A percentile compares a stretch with the other conserved stretches of the same genome.
These are phyloP conservation scores for Paramecium sexaurelia DNA, from an alignment of 73 alveolate species.

Conservation along the genomic window DNA sequence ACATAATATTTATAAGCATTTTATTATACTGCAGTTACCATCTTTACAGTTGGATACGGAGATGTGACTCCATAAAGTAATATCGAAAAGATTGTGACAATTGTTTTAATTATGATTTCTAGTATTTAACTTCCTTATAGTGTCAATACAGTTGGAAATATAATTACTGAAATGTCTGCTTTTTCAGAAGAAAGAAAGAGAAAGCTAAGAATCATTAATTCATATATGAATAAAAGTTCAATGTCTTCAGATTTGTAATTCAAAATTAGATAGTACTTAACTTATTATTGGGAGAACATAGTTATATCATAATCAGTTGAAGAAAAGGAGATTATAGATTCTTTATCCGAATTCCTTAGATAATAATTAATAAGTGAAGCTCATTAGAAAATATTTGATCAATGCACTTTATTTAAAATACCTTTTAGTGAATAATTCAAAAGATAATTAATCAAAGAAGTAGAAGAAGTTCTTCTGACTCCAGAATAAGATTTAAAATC, in stretches of 20 bases:
- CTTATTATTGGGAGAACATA: constrained; percentile 70
- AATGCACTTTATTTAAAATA: constrained; percentile 39
- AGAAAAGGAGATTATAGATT: constrained; percentile 38
- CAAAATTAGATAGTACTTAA: constrained; percentile 70
- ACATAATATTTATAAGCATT: constrained; percentile 70
- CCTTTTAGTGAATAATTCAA: constrained; percentile 8
- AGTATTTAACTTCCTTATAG: constrained; percentile 85
- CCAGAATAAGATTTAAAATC: constrained; percentile 55
- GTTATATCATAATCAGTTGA: neutral
- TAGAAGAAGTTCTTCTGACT: neutral
- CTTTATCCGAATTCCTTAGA: constrained; percentile 37
- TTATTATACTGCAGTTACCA: constrained; percentile 82
- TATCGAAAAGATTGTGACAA: constrained; percentile 67
- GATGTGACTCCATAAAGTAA: constrained; percentile 72
- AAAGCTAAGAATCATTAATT: constrained; percentile 69
- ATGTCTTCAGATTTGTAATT: constrained; percentile 69
- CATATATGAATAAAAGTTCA: constrained; percentile 64
- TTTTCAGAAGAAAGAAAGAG: constrained; percentile 71
- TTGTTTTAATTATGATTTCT: constrained; percentile 78
- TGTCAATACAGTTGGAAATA: constrained; percentile 78
- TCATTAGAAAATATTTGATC: constrained; percentile 29
- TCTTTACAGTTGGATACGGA: constrained; percentile 84
- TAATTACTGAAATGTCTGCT: constrained; percentile 70
- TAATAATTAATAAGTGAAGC: constrained; percentile 32
- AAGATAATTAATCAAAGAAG: neutral